A percentile compares a stretch with the other conserved stretches of the same genome.
phyloP scores from a whole-genome alignment of 805 yeast species.

The Cyberlindnera euphorbiae region DNA sequence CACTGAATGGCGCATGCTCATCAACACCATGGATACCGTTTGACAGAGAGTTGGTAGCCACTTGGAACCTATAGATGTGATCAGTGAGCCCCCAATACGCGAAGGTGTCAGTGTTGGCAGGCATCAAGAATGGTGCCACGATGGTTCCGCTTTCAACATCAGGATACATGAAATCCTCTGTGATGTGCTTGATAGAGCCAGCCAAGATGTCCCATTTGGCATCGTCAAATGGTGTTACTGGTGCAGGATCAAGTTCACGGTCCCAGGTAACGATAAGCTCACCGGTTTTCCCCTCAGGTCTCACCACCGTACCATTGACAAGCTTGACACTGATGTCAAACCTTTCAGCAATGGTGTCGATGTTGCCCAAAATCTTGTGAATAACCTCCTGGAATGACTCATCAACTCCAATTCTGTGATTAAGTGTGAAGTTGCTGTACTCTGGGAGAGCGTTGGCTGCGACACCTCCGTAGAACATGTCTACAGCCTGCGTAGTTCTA shows the following conservation, averaged over 20 bases:
- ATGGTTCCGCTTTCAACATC: constrained; percentile 6
- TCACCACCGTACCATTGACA: constrained; percentile 2
- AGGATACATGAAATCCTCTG: constrained; percentile 42
- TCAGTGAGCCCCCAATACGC: constrained; percentile 17
- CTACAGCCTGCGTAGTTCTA: constrained; percentile 40
- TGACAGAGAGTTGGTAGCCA: constrained; percentile 6
- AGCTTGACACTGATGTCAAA: constrained; percentile 28
- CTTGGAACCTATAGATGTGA: constrained; percentile 17
- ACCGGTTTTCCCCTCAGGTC: constrained; percentile 31
- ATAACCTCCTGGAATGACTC: constrained; percentile 29
- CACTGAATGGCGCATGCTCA: constrained; percentile 15
- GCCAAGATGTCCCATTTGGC: constrained; percentile 51
- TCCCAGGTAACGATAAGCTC: constrained; percentile 31
- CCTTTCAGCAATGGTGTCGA: constrained; percentile 35
- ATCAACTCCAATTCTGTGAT: constrained; percentile 54
- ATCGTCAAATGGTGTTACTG: constrained; percentile 41
- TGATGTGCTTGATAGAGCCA: constrained; percentile 55
- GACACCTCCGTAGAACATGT: constrained; percentile 57
- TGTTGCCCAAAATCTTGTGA: constrained; percentile 30
- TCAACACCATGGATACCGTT: constrained; percentile 17
- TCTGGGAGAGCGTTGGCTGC: constrained; percentile 69
- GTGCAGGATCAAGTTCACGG: constrained; percentile 42
- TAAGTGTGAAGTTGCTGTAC: constrained; percentile 40
- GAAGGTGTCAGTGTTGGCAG: constrained; percentile 18
- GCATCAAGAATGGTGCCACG: constrained; percentile 13